These are phyloP conservation scores for Penicillium hordei DNA, from an alignment of 2,329 filamentous ascomycete genomes.

Conservation along the genomic window DNA sequence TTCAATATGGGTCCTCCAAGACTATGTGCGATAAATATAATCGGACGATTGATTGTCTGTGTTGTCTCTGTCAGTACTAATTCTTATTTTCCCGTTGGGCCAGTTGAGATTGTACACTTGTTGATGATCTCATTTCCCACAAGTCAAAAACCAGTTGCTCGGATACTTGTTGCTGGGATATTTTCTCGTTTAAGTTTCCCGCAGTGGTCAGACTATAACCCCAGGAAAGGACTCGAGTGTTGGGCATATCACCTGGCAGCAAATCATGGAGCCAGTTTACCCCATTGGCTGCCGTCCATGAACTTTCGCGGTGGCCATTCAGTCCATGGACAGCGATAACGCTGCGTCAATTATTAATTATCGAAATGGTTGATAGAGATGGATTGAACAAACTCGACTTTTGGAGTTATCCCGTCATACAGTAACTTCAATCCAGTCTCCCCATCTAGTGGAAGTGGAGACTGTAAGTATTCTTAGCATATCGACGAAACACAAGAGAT, in stretches of 20 bases:
- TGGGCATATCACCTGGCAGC: slow-evolving; percentile 15
- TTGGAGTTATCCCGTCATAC: not conserved
- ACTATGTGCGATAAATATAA: slow-evolving; percentile 35
- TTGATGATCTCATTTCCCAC: slow-evolving; percentile 7
- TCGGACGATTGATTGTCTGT: slow-evolving; percentile 24
- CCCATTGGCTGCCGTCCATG: slow-evolving; percentile 24
- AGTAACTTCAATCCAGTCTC: slow-evolving; percentile 12
- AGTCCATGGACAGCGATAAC: slow-evolving; percentile 28
- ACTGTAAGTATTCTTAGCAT: not conserved
- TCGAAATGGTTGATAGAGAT: not conserved
- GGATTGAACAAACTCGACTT: slow-evolving; percentile 15
- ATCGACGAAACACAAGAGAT: not conserved
- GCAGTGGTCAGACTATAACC: slow-evolving; percentile 23
- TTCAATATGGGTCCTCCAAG: slow-evolving; percentile 32
- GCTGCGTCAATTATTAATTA: not conserved
- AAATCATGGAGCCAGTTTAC: slow-evolving; percentile 22
- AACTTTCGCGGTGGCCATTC: slow-evolving; percentile 22
- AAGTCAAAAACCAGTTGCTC: slow-evolving; percentile 10
- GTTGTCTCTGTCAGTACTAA: not conserved
- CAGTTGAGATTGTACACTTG: not conserved
- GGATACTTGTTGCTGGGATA: slow-evolving; percentile 6
- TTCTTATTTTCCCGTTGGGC: too few relatives aligned
- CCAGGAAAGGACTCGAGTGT: slow-evolving; percentile 18
- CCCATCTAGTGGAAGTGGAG: not conserved
- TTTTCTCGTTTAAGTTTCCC: not conserved